Evolutionary conservation across 306 rosid species (phyloP), one percentile per base, ranked within the genome.

Genomic region (Castanea sativa): DNA sequence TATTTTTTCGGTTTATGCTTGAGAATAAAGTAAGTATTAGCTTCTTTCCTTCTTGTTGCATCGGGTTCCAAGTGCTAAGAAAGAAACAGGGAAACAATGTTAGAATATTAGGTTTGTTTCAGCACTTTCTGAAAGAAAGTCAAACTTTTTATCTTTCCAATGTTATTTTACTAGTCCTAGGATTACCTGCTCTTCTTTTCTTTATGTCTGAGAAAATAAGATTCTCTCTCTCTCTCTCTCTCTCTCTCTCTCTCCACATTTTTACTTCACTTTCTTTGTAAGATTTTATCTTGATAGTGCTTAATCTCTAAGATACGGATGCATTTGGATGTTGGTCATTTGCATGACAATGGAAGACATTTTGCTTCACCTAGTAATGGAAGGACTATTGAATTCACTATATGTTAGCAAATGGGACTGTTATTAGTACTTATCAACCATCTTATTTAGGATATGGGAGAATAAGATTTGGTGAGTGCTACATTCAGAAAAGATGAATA

Each of bases 11-110:
- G 29, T 16, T 8, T 32, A 72, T 69, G 65, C 69, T 80, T 76
- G 67, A 43, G 78, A 63, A 10, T 21, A 45, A 69, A 76, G 63
- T 15, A 75, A 79, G 73, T 32, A 49, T 45, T 74, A 63, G 81
- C 79, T 70, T 70, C 79, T 75, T 80, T 72, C 16, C 68, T 55
- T 77, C 41, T 9, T 21, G 10, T 12, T 23, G 41, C 15, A 27
- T 63, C 14, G 15, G 69, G 38, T 64, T 64, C 8, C 20, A 2
- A 30, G 11, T 33, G 70, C 2, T 38, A 1, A 63, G 30, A 61
- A 61, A 11, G 25, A 6, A 25, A 13, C 12, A 12, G 15, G 32
- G 30, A 5, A 30, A 14, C 32, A 9, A 7, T 8, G 5, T 29
- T 49, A 5, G 45, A 7, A 56, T 18, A 27, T 55, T 6, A 32